phyloP scores from a whole-genome alignment of 345 rosid genomes.

The Camelina neglecta region DNA sequence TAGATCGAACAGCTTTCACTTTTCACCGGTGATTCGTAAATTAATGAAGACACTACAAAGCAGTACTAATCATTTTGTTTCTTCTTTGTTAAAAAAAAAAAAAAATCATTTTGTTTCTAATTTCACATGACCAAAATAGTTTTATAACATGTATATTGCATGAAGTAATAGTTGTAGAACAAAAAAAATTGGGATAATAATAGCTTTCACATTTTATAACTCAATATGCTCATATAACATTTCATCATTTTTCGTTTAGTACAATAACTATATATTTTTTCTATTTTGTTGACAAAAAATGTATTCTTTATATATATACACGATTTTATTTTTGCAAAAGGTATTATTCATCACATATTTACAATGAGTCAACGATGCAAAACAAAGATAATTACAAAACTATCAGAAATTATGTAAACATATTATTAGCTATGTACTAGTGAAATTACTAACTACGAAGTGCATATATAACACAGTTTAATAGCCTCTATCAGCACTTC shows the following conservation, averaged over 20 bases:
- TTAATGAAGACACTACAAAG: not conserved
- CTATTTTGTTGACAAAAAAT: not conserved
- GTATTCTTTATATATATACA: not conserved
- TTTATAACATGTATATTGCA: not conserved
- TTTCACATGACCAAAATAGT: not conserved
- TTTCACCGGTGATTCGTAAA: not conserved
- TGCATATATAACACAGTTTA: no score
- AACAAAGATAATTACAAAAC: not conserved
- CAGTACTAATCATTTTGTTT: not conserved
- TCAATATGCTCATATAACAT: not conserved
- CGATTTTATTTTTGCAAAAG: not conserved
- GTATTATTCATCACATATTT: not conserved
- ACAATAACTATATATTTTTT: not conserved
- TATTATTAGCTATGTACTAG: no score
- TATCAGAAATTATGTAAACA: no score
- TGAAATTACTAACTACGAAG: no score
- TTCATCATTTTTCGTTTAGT: not conserved
- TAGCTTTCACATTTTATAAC: not conserved
- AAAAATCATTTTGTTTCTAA: not conserved
- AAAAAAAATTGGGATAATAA: not conserved
- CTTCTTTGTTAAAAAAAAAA: no score
- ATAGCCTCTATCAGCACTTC: no score
- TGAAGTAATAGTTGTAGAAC: not conserved
- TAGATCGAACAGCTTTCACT: not conserved
- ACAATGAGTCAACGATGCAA: not conserved